Percentiles rank a stretch among this genome's conserved stretches.
Evolutionary conservation across 768 basidiomycete species (phyloP).

Genomic region (Pisolithus tinctorius): DNA sequence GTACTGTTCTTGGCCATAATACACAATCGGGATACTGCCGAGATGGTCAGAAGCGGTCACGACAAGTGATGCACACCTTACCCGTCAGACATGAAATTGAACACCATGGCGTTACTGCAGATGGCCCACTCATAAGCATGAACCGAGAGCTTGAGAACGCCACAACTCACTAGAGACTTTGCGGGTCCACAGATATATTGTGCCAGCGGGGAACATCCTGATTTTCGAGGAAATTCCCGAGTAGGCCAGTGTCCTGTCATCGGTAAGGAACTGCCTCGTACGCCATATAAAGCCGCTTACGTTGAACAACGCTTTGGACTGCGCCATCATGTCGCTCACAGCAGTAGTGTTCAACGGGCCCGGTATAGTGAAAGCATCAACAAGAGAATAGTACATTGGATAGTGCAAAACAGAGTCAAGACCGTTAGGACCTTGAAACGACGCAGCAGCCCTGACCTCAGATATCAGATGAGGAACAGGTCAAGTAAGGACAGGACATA

Average conservation of each 20-base stretch:
- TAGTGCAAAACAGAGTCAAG: constrained; percentile 70
- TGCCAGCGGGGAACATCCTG: constrained; percentile 74
- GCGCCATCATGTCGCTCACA: constrained; percentile 43
- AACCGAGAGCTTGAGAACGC: neutral
- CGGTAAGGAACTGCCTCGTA: neutral
- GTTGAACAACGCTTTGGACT: constrained; percentile 49
- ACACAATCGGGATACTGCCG: constrained; percentile 65
- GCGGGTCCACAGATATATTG: constrained; percentile 63
- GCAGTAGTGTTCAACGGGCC: constrained; percentile 59
- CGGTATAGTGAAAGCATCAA: constrained; percentile 64
- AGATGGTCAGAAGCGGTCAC: neutral
- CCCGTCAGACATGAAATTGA: constrained; percentile 74
- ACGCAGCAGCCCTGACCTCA: constrained; percentile 40
- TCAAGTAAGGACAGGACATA: constrained; percentile 18
- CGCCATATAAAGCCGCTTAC: constrained; percentile 15
- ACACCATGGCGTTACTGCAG: constrained; percentile 63
- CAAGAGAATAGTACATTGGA: constrained; percentile 59
- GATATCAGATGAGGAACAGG: constrained; percentile 10
- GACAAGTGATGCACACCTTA: constrained; percentile 3
- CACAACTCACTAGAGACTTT: constrained; percentile 53
- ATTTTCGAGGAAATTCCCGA: constrained; percentile 79
- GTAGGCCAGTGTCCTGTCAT: constrained; percentile 22
- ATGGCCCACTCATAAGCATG: constrained; percentile 6
- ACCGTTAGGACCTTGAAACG: constrained; percentile 54
- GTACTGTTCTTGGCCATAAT: constrained; percentile 76